These are phyloP conservation scores for Psidium friedrichsthalianum DNA, from an alignment of 345 rosid genomes.

Conservation along the genomic window DNA sequence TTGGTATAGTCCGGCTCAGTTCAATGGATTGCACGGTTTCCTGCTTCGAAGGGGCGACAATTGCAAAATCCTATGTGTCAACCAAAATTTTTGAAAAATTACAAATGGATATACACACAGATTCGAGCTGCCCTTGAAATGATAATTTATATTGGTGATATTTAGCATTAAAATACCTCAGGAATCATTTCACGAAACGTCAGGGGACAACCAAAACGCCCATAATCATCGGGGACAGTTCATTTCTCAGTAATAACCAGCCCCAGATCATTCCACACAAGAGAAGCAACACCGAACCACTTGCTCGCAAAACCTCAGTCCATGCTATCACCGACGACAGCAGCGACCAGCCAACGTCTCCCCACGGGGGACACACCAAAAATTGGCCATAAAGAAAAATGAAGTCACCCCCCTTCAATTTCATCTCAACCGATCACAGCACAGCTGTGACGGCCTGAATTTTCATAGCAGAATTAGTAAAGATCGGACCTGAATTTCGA, in stretches of 20 bases:
- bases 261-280: background rate
- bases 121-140: background rate
- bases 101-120: accelerated
- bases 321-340: background rate
- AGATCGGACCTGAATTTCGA: no score
- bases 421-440: background rate
- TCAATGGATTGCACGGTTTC: background rate
- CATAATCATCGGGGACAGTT: background rate
- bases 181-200: background rate
- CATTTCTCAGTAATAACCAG: background rate
- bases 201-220: background rate
- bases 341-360: background rate
- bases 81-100: background rate
- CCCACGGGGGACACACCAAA: background rate
- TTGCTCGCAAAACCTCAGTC: background rate
- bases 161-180: background rate
- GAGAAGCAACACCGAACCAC: background rate
- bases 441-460: background rate
- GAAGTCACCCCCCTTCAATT: background rate
- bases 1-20: background rate
- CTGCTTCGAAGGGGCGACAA: background rate
- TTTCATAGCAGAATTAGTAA: no score
- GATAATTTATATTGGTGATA: background rate
- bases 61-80: background rate
- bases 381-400: background rate